Evolutionary conservation across 2,329 filamentous ascomycete genomes (phyloP).

Genomic region (Hypoxylon sp.): DNA sequence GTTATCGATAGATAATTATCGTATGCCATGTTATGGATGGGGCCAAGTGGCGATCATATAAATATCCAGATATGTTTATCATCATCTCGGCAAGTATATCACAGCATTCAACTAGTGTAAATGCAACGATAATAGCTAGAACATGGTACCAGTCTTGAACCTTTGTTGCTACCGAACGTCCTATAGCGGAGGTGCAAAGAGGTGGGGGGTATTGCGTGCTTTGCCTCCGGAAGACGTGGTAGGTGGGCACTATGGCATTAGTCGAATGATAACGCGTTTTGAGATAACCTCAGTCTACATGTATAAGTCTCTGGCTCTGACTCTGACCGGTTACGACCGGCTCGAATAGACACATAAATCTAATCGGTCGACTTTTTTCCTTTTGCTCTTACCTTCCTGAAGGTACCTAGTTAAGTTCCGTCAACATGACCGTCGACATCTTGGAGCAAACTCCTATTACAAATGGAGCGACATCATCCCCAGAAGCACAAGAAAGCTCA

Average conservation of each 20-base stretch:
- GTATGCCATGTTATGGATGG: slow-evolving; percentile 7
- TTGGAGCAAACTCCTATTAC: slow-evolving; percentile 19
- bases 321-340: slow-evolving; percentile 17
- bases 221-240: slow-evolving; percentile 32
- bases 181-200: slow-evolving; percentile 47
- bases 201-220: slow-evolving; percentile 47
- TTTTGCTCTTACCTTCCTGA: background rate
- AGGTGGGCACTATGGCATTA: slow-evolving; percentile 29
- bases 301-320: slow-evolving; percentile 32
- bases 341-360: slow-evolving; percentile 10
- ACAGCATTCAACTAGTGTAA: slow-evolving; percentile 17
- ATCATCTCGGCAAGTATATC: slow-evolving; percentile 25
- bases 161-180: slow-evolving; percentile 30
- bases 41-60: slow-evolving; percentile 14
- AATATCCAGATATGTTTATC: slow-evolving; percentile 1
- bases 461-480: slow-evolving; percentile 18
- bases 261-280: slow-evolving; percentile 36
- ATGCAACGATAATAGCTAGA: slow-evolving; percentile 23
- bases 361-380: slow-evolving; percentile 1
- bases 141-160: slow-evolving; percentile 24
- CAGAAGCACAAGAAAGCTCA: slow-evolving; percentile 6
- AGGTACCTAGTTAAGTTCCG: slow-evolving; percentile 2
- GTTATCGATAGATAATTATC: slow-evolving; percentile 13
- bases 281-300: slow-evolving; percentile 33
- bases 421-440: slow-evolving; percentile 35